Conservation (phyloP, 2,329 filamentous ascomycete species). For the Ophiocordyceps camponoti-rufipedis region DNA sequence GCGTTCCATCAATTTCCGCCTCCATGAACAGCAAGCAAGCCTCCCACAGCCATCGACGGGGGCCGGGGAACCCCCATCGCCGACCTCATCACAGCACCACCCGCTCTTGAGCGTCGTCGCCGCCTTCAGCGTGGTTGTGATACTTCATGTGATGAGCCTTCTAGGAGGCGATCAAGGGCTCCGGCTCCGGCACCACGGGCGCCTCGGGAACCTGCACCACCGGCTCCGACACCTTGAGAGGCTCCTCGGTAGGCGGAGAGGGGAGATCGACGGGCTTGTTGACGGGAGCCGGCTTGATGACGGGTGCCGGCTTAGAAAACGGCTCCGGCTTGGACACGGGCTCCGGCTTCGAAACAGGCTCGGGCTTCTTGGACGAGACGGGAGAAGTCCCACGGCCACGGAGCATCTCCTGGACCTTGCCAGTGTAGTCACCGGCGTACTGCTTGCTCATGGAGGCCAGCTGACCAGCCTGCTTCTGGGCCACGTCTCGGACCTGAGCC, state of each 20-base stretch:
- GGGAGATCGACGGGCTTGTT: slow-evolving; percentile 16
- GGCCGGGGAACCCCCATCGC: background rate
- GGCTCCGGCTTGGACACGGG: too few relatives aligned
- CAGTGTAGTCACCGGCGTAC: slow-evolving; percentile 48
- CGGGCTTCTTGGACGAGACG: slow-evolving; percentile 16
- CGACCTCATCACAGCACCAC: background rate
- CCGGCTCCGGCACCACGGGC: slow-evolving; percentile 9
- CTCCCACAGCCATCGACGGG: background rate
- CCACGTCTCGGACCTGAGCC: slow-evolving; percentile 39
- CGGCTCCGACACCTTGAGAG: slow-evolving; percentile 7
- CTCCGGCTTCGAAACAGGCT: slow-evolving; percentile 1
- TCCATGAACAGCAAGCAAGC: slow-evolving; percentile 2
- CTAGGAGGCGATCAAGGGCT: slow-evolving; percentile 13
- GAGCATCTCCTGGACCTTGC: slow-evolving; percentile 48
- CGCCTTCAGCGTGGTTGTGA: slow-evolving; percentile 6
- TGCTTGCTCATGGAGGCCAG: slow-evolving; percentile 47
- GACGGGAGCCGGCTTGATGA: too few relatives aligned
- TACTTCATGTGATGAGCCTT: slow-evolving; percentile 7
- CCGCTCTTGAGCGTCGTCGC: background rate
- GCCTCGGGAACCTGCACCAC: slow-evolving; percentile 9
- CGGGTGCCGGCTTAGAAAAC: too few relatives aligned
- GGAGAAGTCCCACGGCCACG: slow-evolving; percentile 27
- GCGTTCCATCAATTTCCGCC: slow-evolving; percentile 9
- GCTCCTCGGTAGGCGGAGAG: slow-evolving; percentile 18
- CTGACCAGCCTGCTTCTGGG: slow-evolving; percentile 44